Evolutionary conservation across 768 basidiomycete genomes (phyloP), one percentile per base, ranked within the genome.

Genomic region (Tremella mesenterica): DNA sequence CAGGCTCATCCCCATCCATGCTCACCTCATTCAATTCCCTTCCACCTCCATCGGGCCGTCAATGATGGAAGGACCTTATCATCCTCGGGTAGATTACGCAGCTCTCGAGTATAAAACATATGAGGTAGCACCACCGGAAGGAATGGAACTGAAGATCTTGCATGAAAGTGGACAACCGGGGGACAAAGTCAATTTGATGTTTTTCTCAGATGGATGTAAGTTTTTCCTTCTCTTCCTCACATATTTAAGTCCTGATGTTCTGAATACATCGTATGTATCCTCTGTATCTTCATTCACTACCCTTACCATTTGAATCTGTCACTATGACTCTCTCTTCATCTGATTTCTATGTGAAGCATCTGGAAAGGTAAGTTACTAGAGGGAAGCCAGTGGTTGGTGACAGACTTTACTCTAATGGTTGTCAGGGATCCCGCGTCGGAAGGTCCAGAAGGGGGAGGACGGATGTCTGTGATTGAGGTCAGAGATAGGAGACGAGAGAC

Each of bases 131-230:
- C 45, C 46, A 16, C 58, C 53, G 13, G 45, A 57, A 18, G 54
- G 36, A 5, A 68, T 68, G 66, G 38, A 39, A 16, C 52, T 68
- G 6, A 20, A 59, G 14, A 20, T 44, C 12, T 44, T 73, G 27
- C 60, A 67, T 25, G 34, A 62, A 25, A 60, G 60, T 16, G 69
- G 70, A n/a, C n/a, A 41, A 3, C 52, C 48, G 29, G 23, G 46
- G 14, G 61, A 68, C 14, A 33, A 65, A 10, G 59, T 71, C 21
- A 61, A 71, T 46, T 56, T 72, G 7, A 69, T 63, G 25, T 71
- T 69, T 57, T 71, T 73, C 39, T 54, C 68, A 0, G 72, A 73
- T 53, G 72, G 72, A 25, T 73, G 72, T 72, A 44, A 57, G 67
- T 30, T 21, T 6, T 18, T 25, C 14, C 39, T 8, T 21, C 26